A percentile compares a stretch with the other conserved stretches of the same genome.
These are phyloP conservation scores for Gymnopilus dilepis DNA, from an alignment of 768 basidiomycete species.

Conservation along the genomic window DNA sequence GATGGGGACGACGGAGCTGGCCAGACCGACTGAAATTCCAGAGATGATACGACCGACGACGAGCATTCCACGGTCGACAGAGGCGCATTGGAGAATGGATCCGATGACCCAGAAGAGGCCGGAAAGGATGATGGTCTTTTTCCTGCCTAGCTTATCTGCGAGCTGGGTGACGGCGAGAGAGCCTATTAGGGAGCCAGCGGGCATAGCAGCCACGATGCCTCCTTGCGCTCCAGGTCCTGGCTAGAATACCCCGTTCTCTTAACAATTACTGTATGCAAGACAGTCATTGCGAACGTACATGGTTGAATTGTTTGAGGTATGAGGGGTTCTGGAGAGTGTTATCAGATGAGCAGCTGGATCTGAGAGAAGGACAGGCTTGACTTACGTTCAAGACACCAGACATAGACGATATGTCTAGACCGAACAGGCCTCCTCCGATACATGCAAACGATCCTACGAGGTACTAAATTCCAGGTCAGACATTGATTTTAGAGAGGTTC, in stretches of 20 bases:
- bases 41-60: constrained; percentile 72
- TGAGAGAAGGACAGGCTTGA: background rate
- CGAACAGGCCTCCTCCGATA: constrained; percentile 80
- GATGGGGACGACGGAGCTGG: constrained; percentile 71
- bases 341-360: background rate
- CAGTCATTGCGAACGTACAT: constrained; percentile 30
- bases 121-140: constrained; percentile 66
- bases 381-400: constrained; percentile 65
- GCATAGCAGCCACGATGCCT: constrained; percentile 81
- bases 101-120: constrained; percentile 78
- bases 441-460: constrained; percentile 82
- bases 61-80: constrained; percentile 72
- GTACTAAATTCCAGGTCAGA: constrained; percentile 48
- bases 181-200: constrained; percentile 73
- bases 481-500: too few species aligned
- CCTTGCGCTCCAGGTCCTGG: constrained; percentile 65
- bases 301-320: constrained; percentile 42
- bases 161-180: constrained; percentile 65
- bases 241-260: constrained; percentile 24
- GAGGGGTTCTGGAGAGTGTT: constrained; percentile 37
- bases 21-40: constrained; percentile 69
- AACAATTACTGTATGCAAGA: background rate
- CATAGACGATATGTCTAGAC: constrained; percentile 85
- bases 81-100: constrained; percentile 71
- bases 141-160: constrained; percentile 70